Evolutionary conservation across 805 yeast genomes (phyloP).

Genomic region (Metschnikowia santaceciliae): DNA sequence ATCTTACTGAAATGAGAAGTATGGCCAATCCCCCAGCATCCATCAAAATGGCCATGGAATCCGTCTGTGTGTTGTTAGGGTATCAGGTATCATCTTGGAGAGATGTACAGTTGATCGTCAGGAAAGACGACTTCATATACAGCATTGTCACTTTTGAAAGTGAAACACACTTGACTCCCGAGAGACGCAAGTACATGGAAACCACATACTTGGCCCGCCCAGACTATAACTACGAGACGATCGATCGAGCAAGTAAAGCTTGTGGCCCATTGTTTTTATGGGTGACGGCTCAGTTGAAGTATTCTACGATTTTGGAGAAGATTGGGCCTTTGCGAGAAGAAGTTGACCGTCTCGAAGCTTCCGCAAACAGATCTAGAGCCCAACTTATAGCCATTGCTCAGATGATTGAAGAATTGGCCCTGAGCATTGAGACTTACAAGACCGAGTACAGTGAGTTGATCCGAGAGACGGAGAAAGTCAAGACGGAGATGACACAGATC

Average conservation of each 20-base stretch:
- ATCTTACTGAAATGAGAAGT: conserved; percentile 81
- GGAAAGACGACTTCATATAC: conserved; percentile 84
- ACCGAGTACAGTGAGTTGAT: conserved; percentile 67
- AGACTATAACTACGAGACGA: conserved; percentile 67
- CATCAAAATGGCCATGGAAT: conserved; percentile 79
- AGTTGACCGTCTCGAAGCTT: conserved; percentile 54
- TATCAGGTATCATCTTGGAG: conserved; percentile 67
- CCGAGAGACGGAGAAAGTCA: conserved; percentile 72
- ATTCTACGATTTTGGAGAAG: conserved; percentile 62
- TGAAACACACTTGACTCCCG: conserved; percentile 50
- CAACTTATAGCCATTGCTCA: conserved; percentile 72
- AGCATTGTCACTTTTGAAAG: conserved; percentile 74
- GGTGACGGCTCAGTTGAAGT: conserved; percentile 88
- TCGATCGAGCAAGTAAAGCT: conserved; percentile 87
- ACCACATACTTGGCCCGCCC: conserved; percentile 55
- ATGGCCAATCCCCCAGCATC: conserved; percentile 90
- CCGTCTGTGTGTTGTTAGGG: conserved; percentile 82
- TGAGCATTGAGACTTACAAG: conserved; percentile 65
- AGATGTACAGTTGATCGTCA: conserved; percentile 73
- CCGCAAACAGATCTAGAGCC: conserved; percentile 58
- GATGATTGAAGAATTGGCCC: conserved; percentile 73
- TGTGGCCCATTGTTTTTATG: conserved; percentile 89
- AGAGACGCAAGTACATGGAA: conserved; percentile 55
- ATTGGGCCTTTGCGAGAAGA: conserved; percentile 74
- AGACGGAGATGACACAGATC: conserved; percentile 63